Conservation (phyloP, 345 rosid genomes). For the Salix suchowensis region DNA sequence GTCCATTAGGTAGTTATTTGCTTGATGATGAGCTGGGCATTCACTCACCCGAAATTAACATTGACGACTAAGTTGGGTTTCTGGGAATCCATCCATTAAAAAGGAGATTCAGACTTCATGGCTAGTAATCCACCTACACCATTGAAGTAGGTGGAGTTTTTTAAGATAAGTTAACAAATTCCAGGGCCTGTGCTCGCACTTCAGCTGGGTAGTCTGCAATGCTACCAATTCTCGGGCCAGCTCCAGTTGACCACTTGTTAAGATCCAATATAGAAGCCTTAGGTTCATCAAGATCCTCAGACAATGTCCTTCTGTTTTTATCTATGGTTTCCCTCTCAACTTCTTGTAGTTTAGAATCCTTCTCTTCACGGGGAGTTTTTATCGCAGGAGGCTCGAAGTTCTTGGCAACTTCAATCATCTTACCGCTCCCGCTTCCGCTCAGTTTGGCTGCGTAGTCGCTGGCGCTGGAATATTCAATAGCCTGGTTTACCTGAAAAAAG, state of each 20-base stretch:
- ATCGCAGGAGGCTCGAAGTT: slow-evolving; percentile 17
- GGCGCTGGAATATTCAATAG: slow-evolving; percentile 57
- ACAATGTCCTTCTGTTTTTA: slow-evolving; percentile 57
- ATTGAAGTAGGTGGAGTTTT: slow-evolving; percentile 19
- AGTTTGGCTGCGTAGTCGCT: slow-evolving; percentile 33
- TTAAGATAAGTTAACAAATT: slow-evolving; percentile 72
- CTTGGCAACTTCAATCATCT: neutral
- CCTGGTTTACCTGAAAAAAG: slow-evolving; percentile 46
- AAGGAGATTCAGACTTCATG: neutral
- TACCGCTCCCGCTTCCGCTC: neutral
- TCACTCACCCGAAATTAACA: no score
- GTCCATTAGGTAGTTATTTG: no score
- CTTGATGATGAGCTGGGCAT: no score
- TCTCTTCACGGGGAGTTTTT: slow-evolving; percentile 15
- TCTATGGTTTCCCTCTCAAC: slow-evolving; percentile 13
- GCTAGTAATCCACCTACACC: neutral
- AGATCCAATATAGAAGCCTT: slow-evolving; percentile 50
- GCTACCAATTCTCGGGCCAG: slow-evolving; percentile 81
- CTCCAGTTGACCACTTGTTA: slow-evolving; percentile 81
- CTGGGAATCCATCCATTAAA: neutral
- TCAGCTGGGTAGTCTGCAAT: slow-evolving; percentile 81
- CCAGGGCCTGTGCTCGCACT: slow-evolving; percentile 74
- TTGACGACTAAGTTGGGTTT: no score
- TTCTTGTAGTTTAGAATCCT: slow-evolving; percentile 21
- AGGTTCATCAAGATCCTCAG: slow-evolving; percentile 73